These are phyloP conservation scores for Heimioporus sp. DNA, from an alignment of 768 basidiomycete genomes.

Conservation along the genomic window DNA sequence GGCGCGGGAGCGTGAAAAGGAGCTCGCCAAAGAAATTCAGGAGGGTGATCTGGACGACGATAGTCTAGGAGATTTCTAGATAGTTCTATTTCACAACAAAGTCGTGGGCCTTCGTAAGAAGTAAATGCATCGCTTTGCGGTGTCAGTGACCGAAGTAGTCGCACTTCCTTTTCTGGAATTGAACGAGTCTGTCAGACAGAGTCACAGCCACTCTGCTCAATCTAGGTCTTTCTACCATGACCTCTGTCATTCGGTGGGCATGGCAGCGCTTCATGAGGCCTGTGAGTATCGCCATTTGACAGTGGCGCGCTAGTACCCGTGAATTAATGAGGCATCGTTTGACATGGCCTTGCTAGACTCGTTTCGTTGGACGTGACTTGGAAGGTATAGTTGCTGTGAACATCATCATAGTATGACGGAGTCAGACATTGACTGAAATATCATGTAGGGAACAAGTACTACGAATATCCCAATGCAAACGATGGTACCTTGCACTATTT, in stretches of 20 bases:
- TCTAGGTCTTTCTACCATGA: constrained; percentile 3
- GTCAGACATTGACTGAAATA: neutral
- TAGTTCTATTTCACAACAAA: too few species aligned
- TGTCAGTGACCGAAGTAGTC: too few species aligned
- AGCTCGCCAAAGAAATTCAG: constrained; percentile 89
- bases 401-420: too few species aligned
- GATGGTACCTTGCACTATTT: constrained; percentile 30
- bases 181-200: too few species aligned
- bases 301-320: neutral
- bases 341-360: constrained; percentile 35
- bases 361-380: constrained; percentile 56
- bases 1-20: constrained; percentile 90
- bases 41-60: constrained; percentile 88
- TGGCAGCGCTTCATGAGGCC: constrained; percentile 42
- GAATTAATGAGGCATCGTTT: constrained; percentile 4
- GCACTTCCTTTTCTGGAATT: too few species aligned
- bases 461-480: constrained; percentile 44
- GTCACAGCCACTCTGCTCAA: too few species aligned
- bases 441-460: constrained; percentile 56
- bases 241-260: constrained; percentile 38
- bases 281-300: constrained; percentile 34
- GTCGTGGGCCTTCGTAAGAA: too few species aligned
- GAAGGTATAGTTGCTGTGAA: constrained; percentile 43
- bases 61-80: constrained; percentile 32
- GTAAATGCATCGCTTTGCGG: too few species aligned